These are phyloP conservation scores for Cotoneaster glaucophyllus DNA, from an alignment of 306 rosid species.

Conservation along the genomic window DNA sequence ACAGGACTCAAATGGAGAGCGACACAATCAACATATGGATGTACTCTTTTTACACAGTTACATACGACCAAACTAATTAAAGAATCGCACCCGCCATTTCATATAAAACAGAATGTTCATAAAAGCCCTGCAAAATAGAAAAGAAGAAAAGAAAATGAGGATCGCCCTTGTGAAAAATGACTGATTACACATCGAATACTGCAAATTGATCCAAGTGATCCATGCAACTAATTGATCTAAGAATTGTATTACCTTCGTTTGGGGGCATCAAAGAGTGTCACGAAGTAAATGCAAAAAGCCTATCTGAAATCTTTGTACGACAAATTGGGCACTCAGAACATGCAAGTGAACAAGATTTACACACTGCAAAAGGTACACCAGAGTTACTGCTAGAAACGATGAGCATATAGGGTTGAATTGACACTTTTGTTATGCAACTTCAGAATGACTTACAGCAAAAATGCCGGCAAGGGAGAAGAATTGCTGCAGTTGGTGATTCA, in stretches of 20 bases:
- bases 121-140: conserved; percentile 46
- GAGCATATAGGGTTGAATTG: not conserved
- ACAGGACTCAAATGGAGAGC: conserved; percentile 38
- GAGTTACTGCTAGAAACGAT: not conserved
- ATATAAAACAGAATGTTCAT: conserved; percentile 31
- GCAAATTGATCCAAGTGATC: not conserved
- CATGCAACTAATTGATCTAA: not conserved
- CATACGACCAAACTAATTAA: conserved; percentile 74
- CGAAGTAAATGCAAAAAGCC: conserved; percentile 91
- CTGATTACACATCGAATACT: not conserved
- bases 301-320: conserved; percentile 90
- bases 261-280: conserved; percentile 26
- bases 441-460: conserved; percentile 71
- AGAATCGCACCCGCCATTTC: conserved; percentile 64
- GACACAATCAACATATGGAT: conserved; percentile 38
- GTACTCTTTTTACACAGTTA: conserved; percentile 60
- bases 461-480: conserved; percentile 96
- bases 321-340: conserved; percentile 97
- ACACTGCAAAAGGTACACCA: conserved; percentile 37
- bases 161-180: not conserved
- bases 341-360: conserved; percentile 97
- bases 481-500: conserved; percentile 92
- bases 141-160: not conserved
- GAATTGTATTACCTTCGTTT: conserved; percentile 33
- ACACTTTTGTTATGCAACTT: not conserved